These are phyloP conservation scores for Gastrolobium villosum DNA, from an alignment of 306 rosid genomes.

Conservation along the genomic window DNA sequence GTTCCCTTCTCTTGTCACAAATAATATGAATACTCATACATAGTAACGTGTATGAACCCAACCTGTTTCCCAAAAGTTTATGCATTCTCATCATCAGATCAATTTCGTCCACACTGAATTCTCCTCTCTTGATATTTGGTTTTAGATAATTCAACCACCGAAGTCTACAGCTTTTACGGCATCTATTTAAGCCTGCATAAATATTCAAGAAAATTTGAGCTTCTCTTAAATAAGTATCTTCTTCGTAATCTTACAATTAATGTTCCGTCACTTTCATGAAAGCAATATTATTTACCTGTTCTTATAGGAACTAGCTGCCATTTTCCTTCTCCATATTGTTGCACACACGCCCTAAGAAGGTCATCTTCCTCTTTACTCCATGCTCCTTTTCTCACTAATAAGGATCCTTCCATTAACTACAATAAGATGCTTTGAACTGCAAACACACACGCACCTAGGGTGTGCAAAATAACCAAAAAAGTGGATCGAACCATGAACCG, in stretches of 20 bases:
- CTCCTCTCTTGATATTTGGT: slow-evolving; percentile 55
- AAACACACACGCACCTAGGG: too few relatives aligned
- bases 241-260: too few relatives aligned
- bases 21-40: too few relatives aligned
- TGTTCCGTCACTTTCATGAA: too few relatives aligned
- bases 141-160: slow-evolving; percentile 59
- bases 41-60: not conserved
- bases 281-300: not conserved
- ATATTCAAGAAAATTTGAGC: not conserved
- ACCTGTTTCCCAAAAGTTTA: slow-evolving; percentile 59
- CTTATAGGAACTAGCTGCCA: not conserved
- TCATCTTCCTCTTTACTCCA: slow-evolving; percentile 29
- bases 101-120: slow-evolving; percentile 46
- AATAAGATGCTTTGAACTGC: too few relatives aligned
- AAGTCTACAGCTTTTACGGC: slow-evolving; percentile 58
- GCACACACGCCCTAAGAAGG: slow-evolving; percentile 26
- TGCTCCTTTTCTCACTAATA: not conserved
- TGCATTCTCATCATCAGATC: slow-evolving; percentile 52
- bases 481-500: too few relatives aligned
- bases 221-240: too few relatives aligned
- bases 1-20: too few relatives aligned
- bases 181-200: slow-evolving; percentile 51
- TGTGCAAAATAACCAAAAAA: too few relatives aligned
- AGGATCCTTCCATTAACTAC: too few relatives aligned
- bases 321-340: not conserved